Evolutionary conservation across 1,284 basidiomycete genomes (phyloP).

Genomic region (Porogramme epimiltina): DNA sequence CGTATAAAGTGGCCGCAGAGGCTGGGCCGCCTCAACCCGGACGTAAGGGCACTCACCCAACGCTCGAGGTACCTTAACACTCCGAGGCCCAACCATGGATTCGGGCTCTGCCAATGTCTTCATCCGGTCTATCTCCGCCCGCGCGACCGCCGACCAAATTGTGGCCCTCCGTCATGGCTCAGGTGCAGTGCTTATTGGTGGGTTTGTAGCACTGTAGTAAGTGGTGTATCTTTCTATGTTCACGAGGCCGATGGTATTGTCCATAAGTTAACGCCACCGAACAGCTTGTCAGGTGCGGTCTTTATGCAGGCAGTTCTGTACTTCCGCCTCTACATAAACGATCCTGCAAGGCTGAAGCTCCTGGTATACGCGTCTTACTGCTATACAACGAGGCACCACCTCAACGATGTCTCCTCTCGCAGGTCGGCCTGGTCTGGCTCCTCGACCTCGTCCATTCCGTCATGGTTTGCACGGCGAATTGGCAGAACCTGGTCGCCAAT

Average conservation of each 20-base stretch:
- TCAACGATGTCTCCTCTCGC: too few relatives aligned
- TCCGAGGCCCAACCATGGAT: background rate
- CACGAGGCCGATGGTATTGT: background rate
- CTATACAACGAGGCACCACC: background rate
- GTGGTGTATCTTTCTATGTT: background rate
- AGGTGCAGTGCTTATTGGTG: conserved; percentile 12
- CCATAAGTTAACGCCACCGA: background rate
- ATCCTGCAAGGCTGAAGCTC: conserved; percentile 4
- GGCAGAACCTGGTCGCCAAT: conserved; percentile 12
- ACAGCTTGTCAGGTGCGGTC: conserved; percentile 10
- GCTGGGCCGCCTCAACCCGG: background rate
- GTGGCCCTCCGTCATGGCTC: background rate
- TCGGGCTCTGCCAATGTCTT: background rate
- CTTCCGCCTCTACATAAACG: conserved; percentile 1
- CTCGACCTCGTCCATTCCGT: conserved; percentile 12
- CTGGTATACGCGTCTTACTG: conserved; percentile 2
- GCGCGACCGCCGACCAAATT: background rate
- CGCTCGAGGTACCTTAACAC: background rate
- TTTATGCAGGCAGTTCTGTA: conserved; percentile 11
- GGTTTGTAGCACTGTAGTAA: conserved; percentile 13
- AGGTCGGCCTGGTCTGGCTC: conserved; percentile 11
- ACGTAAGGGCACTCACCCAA: background rate
- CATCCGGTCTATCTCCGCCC: background rate
- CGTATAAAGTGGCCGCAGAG: background rate
- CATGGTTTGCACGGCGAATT: conserved; percentile 15